phyloP scores from a whole-genome alignment of 345 rosid species.

The Camelina neglecta region DNA sequence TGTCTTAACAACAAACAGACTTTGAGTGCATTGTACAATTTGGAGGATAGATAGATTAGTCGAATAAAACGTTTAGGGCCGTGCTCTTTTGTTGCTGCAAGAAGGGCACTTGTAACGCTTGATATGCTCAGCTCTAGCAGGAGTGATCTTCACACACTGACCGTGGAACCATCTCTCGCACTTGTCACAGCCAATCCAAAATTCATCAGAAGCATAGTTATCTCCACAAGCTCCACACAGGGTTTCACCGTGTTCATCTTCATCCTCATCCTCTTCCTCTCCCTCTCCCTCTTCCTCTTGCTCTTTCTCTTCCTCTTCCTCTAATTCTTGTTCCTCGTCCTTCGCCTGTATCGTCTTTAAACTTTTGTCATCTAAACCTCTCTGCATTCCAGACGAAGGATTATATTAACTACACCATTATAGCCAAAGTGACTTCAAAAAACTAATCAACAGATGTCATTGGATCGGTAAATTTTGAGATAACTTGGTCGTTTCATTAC shows the following conservation, averaged over 20 bases:
- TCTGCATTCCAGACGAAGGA: slow-evolving; percentile 49
- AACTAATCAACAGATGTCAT: background rate
- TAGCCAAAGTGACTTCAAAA: slow-evolving; percentile 1
- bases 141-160: slow-evolving; percentile 82
- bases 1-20: slow-evolving; percentile 13
- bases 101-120: slow-evolving; percentile 86
- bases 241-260: slow-evolving; percentile 72
- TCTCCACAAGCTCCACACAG: slow-evolving; percentile 85
- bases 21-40: slow-evolving; percentile 16
- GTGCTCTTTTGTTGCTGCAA: slow-evolving; percentile 79
- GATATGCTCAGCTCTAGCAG: slow-evolving; percentile 85
- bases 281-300: slow-evolving; percentile 59
- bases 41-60: slow-evolving; percentile 13
- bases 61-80: slow-evolving; percentile 51
- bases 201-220: slow-evolving; percentile 74
- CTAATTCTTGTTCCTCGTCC: slow-evolving; percentile 60
- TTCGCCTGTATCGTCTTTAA: slow-evolving; percentile 44
- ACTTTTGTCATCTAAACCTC: slow-evolving; percentile 53
- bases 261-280: slow-evolving; percentile 56
- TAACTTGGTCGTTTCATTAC: background rate
- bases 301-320: slow-evolving; percentile 52
- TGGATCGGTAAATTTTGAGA: background rate
- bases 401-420: slow-evolving; percentile 18
- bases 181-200: slow-evolving; percentile 83
- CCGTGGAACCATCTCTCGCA: slow-evolving; percentile 94